phyloP scores from a whole-genome alignment of 371 early-diverging fungal species.

The Mucor racemosus region DNA sequence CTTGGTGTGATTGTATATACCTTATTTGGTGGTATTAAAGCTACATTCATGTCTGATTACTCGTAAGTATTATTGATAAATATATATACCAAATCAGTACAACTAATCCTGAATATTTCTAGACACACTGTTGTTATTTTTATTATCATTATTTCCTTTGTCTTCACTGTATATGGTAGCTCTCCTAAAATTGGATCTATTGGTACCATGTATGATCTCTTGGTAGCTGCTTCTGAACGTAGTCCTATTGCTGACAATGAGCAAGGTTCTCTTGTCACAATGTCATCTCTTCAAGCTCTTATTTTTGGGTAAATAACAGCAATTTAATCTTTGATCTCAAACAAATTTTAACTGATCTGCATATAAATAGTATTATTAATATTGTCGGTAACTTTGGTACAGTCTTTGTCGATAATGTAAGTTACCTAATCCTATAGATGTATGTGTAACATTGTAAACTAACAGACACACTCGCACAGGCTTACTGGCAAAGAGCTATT shows the following conservation, averaged over 20 bases:
- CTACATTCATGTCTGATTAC: slow-evolving; percentile 76
- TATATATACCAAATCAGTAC: neutral
- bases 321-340: too few relatives aligned
- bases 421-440: too few relatives aligned
- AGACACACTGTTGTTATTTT: slow-evolving; percentile 71
- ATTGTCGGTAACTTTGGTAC: slow-evolving; percentile 78
- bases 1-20: slow-evolving; percentile 72
- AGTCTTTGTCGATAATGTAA: slow-evolving; percentile 72
- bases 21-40: slow-evolving; percentile 72
- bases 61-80: slow-evolving; percentile 25
- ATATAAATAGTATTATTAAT: slow-evolving; percentile 55
- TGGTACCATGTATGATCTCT: slow-evolving; percentile 66
- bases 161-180: slow-evolving; percentile 67
- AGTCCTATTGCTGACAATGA: slow-evolving; percentile 64
- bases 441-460: too few relatives aligned
- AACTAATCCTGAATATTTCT: neutral
- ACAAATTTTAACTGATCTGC: too few relatives aligned
- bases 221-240: slow-evolving; percentile 47
- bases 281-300: slow-evolving; percentile 65
- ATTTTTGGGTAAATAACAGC: slow-evolving; percentile 47
- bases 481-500: slow-evolving; percentile 75
- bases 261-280: slow-evolving; percentile 69
- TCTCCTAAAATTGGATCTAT: slow-evolving; percentile 68
- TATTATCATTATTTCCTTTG: slow-evolving; percentile 68
- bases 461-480: neutral